phyloP scores from a whole-genome alignment of 2,329 filamentous ascomycete species.

The Arthrobotrys sinensis region DNA sequence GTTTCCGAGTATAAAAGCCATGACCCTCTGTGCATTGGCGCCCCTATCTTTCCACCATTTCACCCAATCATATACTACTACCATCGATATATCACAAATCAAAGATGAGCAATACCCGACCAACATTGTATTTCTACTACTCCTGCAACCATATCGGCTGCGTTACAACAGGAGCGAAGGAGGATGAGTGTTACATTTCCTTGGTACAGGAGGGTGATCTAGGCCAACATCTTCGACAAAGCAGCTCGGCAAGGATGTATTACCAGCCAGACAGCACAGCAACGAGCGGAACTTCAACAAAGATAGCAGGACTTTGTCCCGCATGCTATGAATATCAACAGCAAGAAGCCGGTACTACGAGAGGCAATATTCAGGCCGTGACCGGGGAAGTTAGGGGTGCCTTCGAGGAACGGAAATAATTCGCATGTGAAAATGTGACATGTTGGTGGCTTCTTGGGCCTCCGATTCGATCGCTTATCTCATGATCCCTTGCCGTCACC shows the following conservation, averaged over 20 bases:
- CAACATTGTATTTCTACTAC: slow-evolving; percentile 51
- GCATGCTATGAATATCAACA: slow-evolving; percentile 37
- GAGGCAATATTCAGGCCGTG: slow-evolving; percentile 23
- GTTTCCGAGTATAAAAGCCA: slow-evolving; percentile 17
- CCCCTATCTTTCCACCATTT: slow-evolving; percentile 1
- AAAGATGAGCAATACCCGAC: slow-evolving; percentile 20
- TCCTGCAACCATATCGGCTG: slow-evolving; percentile 45
- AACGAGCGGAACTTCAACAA: slow-evolving; percentile 17
- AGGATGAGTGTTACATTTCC: slow-evolving; percentile 35
- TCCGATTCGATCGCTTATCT: slow-evolving; percentile 54
- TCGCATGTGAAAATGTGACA: slow-evolving; percentile 31
- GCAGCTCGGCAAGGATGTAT: slow-evolving; percentile 49
- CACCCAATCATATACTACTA: slow-evolving; percentile 16
- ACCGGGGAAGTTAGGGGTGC: slow-evolving; percentile 17
- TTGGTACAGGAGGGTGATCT: slow-evolving; percentile 31
- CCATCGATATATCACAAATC: neutral
- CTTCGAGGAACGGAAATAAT: slow-evolving; percentile 11
- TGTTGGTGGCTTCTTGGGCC: neutral
- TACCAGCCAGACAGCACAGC: slow-evolving; percentile 9
- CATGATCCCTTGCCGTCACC: slow-evolving; percentile 13
- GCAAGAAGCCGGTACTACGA: slow-evolving; percentile 1
- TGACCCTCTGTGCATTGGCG: neutral
- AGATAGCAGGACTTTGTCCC: slow-evolving; percentile 34
- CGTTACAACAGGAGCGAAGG: slow-evolving; percentile 12
- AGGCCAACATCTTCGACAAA: slow-evolving; percentile 27